phyloP scores from a whole-genome alignment of 768 basidiomycete species.

The Phaeotremella skinneri region DNA sequence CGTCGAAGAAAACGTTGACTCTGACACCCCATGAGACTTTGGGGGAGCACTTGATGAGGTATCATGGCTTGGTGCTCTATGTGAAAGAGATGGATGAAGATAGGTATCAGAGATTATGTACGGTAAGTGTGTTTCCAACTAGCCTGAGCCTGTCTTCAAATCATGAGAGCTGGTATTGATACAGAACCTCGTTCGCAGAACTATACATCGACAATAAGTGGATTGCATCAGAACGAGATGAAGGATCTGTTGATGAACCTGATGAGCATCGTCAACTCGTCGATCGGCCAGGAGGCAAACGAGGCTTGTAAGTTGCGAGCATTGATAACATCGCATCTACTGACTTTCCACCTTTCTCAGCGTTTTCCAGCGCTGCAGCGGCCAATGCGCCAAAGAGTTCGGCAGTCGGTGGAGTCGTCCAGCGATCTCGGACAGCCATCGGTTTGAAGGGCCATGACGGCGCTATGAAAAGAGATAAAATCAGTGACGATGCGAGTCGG shows the following conservation, averaged over 20 bases:
- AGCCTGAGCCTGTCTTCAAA: neutral
- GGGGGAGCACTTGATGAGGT: slow-evolving; percentile 79
- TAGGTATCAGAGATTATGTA: slow-evolving; percentile 83
- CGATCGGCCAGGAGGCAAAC: slow-evolving; percentile 64
- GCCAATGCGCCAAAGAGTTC: slow-evolving; percentile 52
- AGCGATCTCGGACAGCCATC: slow-evolving; percentile 81
- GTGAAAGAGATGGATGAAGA: slow-evolving; percentile 93
- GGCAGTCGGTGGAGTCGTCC: slow-evolving; percentile 62
- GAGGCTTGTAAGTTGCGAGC: slow-evolving; percentile 67
- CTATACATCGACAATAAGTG: slow-evolving; percentile 83
- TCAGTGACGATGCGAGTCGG: slow-evolving; percentile 60
- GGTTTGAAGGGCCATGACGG: slow-evolving; percentile 55
- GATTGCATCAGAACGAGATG: slow-evolving; percentile 76
- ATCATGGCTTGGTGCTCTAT: slow-evolving; percentile 85
- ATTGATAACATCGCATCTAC: no score
- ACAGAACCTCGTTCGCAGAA: slow-evolving; percentile 58
- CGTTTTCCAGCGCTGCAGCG: slow-evolving; percentile 37
- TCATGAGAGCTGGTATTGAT: slow-evolving; percentile 7
- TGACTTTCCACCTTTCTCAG: no score
- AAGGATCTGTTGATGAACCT: slow-evolving; percentile 66
- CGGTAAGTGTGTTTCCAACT: slow-evolving; percentile 58
- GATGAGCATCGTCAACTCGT: slow-evolving; percentile 63
- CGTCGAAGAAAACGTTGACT: slow-evolving; percentile 51
- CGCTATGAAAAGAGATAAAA: slow-evolving; percentile 65
- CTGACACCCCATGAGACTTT: slow-evolving; percentile 64